Evolutionary conservation across 169 alveolate species (phyloP).

Genomic region (Plasmodium cynomolgi): DNA sequence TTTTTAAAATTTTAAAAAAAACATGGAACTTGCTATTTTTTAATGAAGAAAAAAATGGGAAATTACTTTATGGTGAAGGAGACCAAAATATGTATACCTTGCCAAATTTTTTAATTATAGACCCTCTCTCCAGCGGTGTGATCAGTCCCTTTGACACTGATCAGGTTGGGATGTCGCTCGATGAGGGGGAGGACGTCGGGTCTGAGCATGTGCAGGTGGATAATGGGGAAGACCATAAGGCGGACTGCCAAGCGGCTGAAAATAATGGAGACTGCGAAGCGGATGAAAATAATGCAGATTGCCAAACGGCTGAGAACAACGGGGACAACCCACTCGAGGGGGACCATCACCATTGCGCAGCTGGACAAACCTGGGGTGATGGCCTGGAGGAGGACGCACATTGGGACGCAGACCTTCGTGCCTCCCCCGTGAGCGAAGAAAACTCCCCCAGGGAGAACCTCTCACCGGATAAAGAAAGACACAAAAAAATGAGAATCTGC

Average conservation of each 20-base stretch:
- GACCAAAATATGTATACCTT: constrained; percentile 13
- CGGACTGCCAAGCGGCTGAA: neutral
- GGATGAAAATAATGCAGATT: neutral
- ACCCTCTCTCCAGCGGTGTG: neutral
- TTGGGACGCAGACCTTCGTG: neutral
- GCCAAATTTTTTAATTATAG: constrained; percentile 38
- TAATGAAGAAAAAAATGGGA: constrained; percentile 16
- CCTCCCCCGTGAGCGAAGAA: neutral
- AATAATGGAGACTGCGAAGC: neutral
- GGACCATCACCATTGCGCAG: neutral
- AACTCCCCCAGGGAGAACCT: neutral
- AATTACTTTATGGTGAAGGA: constrained; percentile 16
- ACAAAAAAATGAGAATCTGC: neutral
- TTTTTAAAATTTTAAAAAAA: constrained; percentile 26
- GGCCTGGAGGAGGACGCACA: neutral
- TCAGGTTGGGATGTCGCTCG: neutral
- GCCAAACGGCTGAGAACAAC: neutral
- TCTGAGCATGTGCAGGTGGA: neutral
- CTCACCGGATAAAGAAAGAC: neutral
- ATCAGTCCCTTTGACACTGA: neutral
- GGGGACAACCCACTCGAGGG: neutral
- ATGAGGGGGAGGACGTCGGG: neutral
- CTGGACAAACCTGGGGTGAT: neutral
- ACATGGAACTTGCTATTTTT: constrained; percentile 16
- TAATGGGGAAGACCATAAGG: neutral